Conservation (phyloP, 2,329 filamentous ascomycete species). For the Xylariales sp. region DNA sequence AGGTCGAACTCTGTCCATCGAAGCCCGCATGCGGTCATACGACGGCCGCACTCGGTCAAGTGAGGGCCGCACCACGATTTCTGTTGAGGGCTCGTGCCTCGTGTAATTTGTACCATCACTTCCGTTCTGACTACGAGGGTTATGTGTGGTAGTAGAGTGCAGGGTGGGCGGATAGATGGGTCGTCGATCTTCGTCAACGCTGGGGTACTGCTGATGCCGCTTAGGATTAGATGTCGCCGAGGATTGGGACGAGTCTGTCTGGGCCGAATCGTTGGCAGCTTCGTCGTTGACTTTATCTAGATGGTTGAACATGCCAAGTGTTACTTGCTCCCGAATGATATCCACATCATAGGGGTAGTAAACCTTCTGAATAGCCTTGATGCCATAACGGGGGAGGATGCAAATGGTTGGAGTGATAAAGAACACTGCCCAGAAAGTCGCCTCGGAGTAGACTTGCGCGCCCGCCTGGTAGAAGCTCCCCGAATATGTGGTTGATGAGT, state of each 20-base stretch:
- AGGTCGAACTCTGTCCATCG: slow-evolving; percentile 78
- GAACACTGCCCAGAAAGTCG: slow-evolving; percentile 83
- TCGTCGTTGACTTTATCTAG: slow-evolving; percentile 41
- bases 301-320: slow-evolving; percentile 75
- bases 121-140: slow-evolving; percentile 78
- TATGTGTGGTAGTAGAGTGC: slow-evolving; percentile 61
- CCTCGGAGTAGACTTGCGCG: slow-evolving; percentile 70
- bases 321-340: slow-evolving; percentile 89
- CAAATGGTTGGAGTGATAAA: slow-evolving; percentile 76
- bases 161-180: slow-evolving; percentile 92
- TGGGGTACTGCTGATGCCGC: slow-evolving; percentile 54
- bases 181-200: slow-evolving; percentile 79
- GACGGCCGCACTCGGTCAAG: slow-evolving; percentile 71
- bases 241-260: slow-evolving; percentile 35
- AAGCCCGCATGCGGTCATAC: slow-evolving; percentile 81
- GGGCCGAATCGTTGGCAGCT: slow-evolving; percentile 28
- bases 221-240: slow-evolving; percentile 52
- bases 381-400: slow-evolving; percentile 78
- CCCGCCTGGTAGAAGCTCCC: slow-evolving; percentile 69
- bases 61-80: slow-evolving; percentile 49
- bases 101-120: slow-evolving; percentile 94
- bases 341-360: slow-evolving; percentile 92
- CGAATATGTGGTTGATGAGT: slow-evolving; percentile 50
- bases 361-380: slow-evolving; percentile 88
- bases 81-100: slow-evolving; percentile 56